A percentile compares a stretch with the other conserved stretches of the same genome.
Conservation (phyloP, 192 early-diverging fungal species). For the Coemansia sp. region DNA sequence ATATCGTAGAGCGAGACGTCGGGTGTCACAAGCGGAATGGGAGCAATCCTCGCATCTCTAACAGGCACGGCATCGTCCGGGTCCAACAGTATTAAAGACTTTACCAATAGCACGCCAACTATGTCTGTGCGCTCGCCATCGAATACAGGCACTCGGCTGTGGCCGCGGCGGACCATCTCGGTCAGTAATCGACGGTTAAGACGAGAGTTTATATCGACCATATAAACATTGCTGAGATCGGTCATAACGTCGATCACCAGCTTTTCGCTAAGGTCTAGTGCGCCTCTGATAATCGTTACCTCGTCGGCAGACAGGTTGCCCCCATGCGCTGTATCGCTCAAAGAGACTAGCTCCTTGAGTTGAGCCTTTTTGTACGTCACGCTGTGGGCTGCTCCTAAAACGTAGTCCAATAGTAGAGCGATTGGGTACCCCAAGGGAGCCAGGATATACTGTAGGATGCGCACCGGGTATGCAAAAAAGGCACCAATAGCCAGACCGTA, state of each 20-base stretch:
- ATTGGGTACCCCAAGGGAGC: slow-evolving; percentile 82
- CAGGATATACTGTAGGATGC: slow-evolving; percentile 69
- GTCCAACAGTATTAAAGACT: slow-evolving; percentile 75
- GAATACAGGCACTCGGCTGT: slow-evolving; percentile 79
- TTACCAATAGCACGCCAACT: slow-evolving; percentile 80
- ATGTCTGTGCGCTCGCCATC: slow-evolving; percentile 64
- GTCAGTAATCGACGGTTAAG: slow-evolving; percentile 62
- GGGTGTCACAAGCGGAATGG: slow-evolving; percentile 54
- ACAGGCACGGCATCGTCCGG: slow-evolving; percentile 71
- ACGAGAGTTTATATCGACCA: slow-evolving; percentile 64
- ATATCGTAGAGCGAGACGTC: slow-evolving; percentile 67
- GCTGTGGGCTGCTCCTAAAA: slow-evolving; percentile 86
- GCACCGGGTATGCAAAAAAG: slow-evolving; percentile 78
- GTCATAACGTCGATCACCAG: slow-evolving; percentile 72
- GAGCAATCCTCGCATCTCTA: slow-evolving; percentile 60
- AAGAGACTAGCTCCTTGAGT: slow-evolving; percentile 77
- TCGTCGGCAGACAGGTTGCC: slow-evolving; percentile 78
- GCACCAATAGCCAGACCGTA: slow-evolving; percentile 91
- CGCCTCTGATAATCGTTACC: slow-evolving; percentile 79
- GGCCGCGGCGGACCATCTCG: slow-evolving; percentile 69
- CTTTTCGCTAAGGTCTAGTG: slow-evolving; percentile 77
- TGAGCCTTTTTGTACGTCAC: slow-evolving; percentile 85
- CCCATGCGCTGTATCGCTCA: slow-evolving; percentile 71
- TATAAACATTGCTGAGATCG: slow-evolving; percentile 70
- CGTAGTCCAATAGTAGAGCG: slow-evolving; percentile 77